Conservation (phyloP, 2,329 filamentous ascomycete species). For the Aspergillus cejpii region DNA sequence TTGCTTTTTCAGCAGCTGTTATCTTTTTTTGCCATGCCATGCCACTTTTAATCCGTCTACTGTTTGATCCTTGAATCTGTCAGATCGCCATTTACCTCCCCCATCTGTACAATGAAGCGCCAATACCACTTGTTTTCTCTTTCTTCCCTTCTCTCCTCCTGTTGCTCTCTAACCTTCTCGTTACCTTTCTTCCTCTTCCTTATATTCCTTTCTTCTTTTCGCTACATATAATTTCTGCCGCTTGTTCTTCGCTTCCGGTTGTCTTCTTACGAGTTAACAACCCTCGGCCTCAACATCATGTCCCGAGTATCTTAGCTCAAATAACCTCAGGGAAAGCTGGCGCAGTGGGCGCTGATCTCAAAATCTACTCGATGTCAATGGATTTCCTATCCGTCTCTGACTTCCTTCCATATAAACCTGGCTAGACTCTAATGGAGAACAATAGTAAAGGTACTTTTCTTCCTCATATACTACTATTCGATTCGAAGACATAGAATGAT, state of each 20-base stretch:
- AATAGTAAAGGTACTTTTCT: slow-evolving; percentile 16
- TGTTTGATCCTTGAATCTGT: slow-evolving; percentile 12
- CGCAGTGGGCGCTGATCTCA: slow-evolving; percentile 12
- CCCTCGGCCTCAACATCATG: neutral
- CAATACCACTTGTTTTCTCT: slow-evolving; percentile 34
- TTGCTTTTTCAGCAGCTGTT: slow-evolving; percentile 4
- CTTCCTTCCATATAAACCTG: neutral
- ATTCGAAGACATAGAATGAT: slow-evolving; percentile 24
- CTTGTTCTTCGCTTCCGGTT: neutral
- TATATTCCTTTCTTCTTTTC: slow-evolving; percentile 8
- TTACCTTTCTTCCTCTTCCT: slow-evolving; percentile 8
- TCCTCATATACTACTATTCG: slow-evolving; percentile 31
- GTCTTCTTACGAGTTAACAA: neutral
- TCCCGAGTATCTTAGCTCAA: neutral
- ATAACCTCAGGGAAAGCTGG: slow-evolving; percentile 13
- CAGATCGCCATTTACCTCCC: slow-evolving; percentile 10
- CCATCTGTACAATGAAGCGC: slow-evolving; percentile 38
- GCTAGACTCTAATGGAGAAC: neutral
- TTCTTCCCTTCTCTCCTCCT: slow-evolving; percentile 17
- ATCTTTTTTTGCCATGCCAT: slow-evolving; percentile 3
- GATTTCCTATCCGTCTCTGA: slow-evolving; percentile 1
- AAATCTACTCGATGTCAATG: slow-evolving; percentile 2
- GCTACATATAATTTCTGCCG: slow-evolving; percentile 2
- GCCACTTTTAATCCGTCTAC: too few relatives aligned
- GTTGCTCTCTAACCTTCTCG: slow-evolving; percentile 4